These are phyloP conservation scores for Penicillium glabrum DNA, from an alignment of 2,329 filamentous ascomycete genomes.

Conservation along the genomic window DNA sequence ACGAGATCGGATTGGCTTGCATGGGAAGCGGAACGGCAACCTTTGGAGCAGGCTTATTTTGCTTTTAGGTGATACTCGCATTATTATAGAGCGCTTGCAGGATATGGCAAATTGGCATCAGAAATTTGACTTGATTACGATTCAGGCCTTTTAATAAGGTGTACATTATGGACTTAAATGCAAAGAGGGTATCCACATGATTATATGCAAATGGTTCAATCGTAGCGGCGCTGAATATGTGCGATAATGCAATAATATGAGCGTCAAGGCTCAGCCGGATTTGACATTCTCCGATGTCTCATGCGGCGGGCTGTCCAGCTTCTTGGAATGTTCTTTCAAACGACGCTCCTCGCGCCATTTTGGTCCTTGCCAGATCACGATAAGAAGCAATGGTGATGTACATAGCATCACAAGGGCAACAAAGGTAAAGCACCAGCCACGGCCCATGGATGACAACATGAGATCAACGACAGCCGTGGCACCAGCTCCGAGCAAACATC, in stretches of 20 bases:
- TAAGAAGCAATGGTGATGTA: slow-evolving; percentile 42
- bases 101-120: neutral
- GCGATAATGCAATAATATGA: neutral
- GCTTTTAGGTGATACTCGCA: slow-evolving; percentile 48
- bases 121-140: neutral
- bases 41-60: slow-evolving; percentile 65
- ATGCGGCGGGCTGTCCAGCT: neutral
- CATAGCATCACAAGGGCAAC: slow-evolving; percentile 41
- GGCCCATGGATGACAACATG: slow-evolving; percentile 36
- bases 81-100: neutral
- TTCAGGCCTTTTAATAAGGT: neutral
- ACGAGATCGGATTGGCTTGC: slow-evolving; percentile 97
- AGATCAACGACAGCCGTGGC: slow-evolving; percentile 45
- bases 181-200: neutral
- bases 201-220: neutral
- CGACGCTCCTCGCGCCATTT: slow-evolving; percentile 45
- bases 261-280: neutral
- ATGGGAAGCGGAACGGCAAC: slow-evolving; percentile 78
- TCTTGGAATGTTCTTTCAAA: slow-evolving; percentile 25
- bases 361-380: slow-evolving; percentile 42
- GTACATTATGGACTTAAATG: neutral
- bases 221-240: neutral
- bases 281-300: neutral
- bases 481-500: slow-evolving; percentile 47
- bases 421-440: slow-evolving; percentile 40